Evolutionary conservation across 768 basidiomycete species (phyloP).

Genomic region (Leccinum longicurvipes): DNA sequence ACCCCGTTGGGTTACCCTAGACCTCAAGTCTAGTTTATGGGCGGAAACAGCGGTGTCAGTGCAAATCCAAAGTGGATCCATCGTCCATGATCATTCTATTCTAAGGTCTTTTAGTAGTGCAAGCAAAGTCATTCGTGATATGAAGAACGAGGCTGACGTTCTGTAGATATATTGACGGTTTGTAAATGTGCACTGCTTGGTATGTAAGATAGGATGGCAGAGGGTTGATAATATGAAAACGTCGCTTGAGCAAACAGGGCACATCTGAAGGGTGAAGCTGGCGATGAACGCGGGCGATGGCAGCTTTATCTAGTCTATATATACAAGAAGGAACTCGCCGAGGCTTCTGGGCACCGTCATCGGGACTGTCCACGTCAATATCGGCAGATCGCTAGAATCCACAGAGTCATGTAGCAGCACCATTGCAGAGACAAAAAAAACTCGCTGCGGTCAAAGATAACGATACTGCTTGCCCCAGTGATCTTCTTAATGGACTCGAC

Average conservation of each 20-base stretch:
- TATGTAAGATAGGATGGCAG: constrained; percentile 51
- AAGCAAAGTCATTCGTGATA: too few species aligned
- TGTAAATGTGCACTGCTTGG: constrained; percentile 41
- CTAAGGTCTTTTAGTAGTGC: too few species aligned
- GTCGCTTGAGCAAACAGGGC: constrained; percentile 36
- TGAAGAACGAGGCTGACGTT: too few species aligned
- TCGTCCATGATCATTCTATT: too few species aligned
- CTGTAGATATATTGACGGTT: constrained; percentile 32
- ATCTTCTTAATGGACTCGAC: constrained; percentile 35
- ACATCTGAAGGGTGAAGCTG: constrained; percentile 43
- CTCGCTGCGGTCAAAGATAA: constrained; percentile 44
- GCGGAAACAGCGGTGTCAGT: too few species aligned
- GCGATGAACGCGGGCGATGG: constrained; percentile 40
- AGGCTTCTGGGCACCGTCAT: constrained; percentile 38
- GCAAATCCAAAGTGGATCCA: too few species aligned
- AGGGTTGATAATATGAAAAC: constrained; percentile 55
- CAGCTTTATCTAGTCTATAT: constrained; percentile 44
- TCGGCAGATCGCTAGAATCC: constrained; percentile 39
- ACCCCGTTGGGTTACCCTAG: too few species aligned
- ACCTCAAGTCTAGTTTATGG: too few species aligned
- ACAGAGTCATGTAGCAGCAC: background rate
- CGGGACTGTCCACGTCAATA: constrained; percentile 35
- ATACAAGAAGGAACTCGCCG: constrained; percentile 42
- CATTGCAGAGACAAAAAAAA: background rate
- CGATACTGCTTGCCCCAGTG: constrained; percentile 37